phyloP scores from a whole-genome alignment of 495 filamentous ascomycete species.

The Aspergillus nidulans region DNA sequence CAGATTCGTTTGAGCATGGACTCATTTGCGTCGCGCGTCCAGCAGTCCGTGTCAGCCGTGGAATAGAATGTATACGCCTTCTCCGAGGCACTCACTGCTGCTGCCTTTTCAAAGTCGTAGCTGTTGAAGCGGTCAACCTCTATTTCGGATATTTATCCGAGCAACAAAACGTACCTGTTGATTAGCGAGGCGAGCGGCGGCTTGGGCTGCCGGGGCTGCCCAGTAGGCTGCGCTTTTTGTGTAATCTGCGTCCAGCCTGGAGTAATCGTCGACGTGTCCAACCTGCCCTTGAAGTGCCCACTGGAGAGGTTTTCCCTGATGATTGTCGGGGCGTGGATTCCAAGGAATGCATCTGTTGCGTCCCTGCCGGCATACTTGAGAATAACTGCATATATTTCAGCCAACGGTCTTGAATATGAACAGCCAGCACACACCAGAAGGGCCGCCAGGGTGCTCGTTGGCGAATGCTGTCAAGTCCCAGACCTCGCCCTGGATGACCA shows the following conservation, averaged over 20 bases:
- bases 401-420: background rate
- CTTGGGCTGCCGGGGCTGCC: background rate
- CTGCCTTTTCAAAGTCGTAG: slow-evolving; percentile 1
- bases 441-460: background rate
- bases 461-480: background rate
- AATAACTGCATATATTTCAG: background rate
- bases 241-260: background rate
- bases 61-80: slow-evolving; percentile 7
- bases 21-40: slow-evolving; percentile 7
- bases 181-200: background rate
- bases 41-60: slow-evolving; percentile 7
- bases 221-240: background rate
- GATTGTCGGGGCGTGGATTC: background rate
- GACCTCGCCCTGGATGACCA: background rate
- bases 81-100: background rate
- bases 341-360: slow-evolving; percentile 2
- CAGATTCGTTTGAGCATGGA: slow-evolving; percentile 6
- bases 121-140: background rate
- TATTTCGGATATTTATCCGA: slow-evolving; percentile 4
- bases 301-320: background rate
- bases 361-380: slow-evolving; percentile 4
- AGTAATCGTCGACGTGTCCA: background rate
- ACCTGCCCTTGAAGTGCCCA: background rate
- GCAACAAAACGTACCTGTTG: background rate
- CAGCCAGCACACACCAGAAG: background rate